These are phyloP conservation scores for Amaranthus cruentus DNA, from an alignment of 148 eudicot genomes.

Conservation along the genomic window DNA sequence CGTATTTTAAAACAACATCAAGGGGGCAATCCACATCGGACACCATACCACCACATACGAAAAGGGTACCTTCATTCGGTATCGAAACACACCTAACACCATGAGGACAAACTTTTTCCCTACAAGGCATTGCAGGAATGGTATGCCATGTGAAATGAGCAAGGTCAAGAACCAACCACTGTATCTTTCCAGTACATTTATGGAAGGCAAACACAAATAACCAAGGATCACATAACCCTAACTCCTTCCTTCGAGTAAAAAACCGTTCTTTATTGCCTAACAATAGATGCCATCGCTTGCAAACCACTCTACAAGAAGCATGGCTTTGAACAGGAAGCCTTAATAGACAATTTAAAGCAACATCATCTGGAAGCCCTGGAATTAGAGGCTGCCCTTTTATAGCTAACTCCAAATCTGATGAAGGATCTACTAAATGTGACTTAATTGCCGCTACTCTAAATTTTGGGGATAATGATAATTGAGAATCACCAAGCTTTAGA, in stretches of 20 bases:
- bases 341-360: constrained; percentile 77
- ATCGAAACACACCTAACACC: constrained; percentile 72
- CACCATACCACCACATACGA: constrained; percentile 77
- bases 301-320: constrained; percentile 49
- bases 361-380: constrained; percentile 88
- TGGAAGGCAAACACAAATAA: constrained; percentile 64
- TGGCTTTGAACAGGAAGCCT: constrained; percentile 65
- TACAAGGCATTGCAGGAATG: constrained; percentile 83
- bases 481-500: constrained; percentile 70
- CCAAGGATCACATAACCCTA: constrained; percentile 75
- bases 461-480: constrained; percentile 72
- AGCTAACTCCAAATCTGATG: constrained; percentile 51
- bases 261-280: constrained; percentile 60
- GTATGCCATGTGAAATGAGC: constrained; percentile 64
- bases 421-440: constrained; percentile 44
- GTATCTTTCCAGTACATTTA: constrained; percentile 73
- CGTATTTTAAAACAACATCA: constrained; percentile 74
- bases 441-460: constrained; percentile 47
- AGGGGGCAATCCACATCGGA: constrained; percentile 84
- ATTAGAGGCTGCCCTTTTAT: constrained; percentile 56
- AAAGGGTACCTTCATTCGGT: constrained; percentile 57
- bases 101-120: constrained; percentile 67
- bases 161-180: constrained; percentile 80
- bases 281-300: constrained; percentile 69
- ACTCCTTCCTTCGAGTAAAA: constrained; percentile 61